Evolutionary conservation across 139 green algal species (phyloP).

Genomic region (Trebouxia sp.): DNA sequence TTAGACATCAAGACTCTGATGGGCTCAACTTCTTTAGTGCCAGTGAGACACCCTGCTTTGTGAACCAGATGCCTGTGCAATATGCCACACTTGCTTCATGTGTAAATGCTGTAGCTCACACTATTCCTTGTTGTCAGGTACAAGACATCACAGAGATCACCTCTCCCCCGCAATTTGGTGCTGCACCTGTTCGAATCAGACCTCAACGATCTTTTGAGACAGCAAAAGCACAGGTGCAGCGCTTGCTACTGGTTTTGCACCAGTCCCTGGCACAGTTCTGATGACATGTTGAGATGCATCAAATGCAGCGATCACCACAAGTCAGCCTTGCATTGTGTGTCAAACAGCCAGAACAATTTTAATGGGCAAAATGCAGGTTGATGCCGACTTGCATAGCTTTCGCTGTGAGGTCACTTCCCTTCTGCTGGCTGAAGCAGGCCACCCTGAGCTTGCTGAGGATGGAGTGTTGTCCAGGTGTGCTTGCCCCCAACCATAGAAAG

Average conservation of each 20-base stretch:
- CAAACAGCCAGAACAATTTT: too few species aligned
- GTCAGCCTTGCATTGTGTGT: too few species aligned
- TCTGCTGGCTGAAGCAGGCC: conserved; percentile 11
- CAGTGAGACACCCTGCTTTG: conserved; percentile 3
- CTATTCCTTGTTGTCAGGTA: neutral
- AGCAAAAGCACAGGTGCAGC: conserved; percentile 49
- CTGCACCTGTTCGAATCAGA: neutral
- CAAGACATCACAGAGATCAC: conserved; percentile 13
- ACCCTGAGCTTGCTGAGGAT: conserved; percentile 30
- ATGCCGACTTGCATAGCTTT: conserved; percentile 51
- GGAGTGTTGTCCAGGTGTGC: conserved; percentile 35
- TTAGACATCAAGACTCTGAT: conserved; percentile 26
- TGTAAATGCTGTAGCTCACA: neutral
- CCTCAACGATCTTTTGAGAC: conserved; percentile 38
- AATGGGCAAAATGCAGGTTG: conserved; percentile 38
- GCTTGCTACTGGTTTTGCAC: neutral
- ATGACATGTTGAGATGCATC: too few species aligned
- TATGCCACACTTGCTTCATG: neutral
- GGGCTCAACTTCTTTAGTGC: conserved; percentile 25
- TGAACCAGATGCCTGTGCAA: neutral
- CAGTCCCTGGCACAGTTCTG: too few species aligned
- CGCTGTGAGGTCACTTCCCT: conserved; percentile 32
- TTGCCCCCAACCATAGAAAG: too few species aligned
- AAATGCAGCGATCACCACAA: too few species aligned
- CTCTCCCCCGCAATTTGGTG: conserved; percentile 10